Evolutionary conservation across 2,329 filamentous ascomycete species (phyloP), one percentile per base, ranked within the genome.

Genomic region (Colletotrichum zoysiae): DNA sequence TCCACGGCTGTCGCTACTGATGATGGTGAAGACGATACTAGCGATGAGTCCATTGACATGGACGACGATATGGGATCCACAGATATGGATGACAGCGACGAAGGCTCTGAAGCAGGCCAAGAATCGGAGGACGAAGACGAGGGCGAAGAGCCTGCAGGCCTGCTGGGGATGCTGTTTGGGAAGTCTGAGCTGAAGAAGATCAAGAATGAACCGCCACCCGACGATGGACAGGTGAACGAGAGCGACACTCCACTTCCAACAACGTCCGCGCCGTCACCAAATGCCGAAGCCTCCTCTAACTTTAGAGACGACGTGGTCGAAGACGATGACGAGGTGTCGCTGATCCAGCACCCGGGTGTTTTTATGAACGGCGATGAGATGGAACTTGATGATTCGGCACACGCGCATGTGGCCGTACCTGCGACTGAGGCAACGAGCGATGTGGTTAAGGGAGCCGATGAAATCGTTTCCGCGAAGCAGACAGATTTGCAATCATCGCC

Each of bases 21-120:
- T 14, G 78, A 81, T 33, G 79, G 79, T 7, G 75, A 80, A 53
- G 83, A 84, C 55, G 88, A 90, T 11, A 89, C 86, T 5, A 88
- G 86, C 55, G 90, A 92, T 74, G 90, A 92, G 77, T 91, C 90
- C 1, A 83, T 91, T 30, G 89, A 91, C 75, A 92, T 92, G 90
- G 90, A 92, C 74, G 89, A 91, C 71, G 89, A 91, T 68, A 81
- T 90, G 75, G 89, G 88, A 3, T 89, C 89, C 3, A 88, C 86
- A 38, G 88, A 91, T 56, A 83, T 84, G 77, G 83, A 85, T 23
- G 85, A 82, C 57, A 74, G 68, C 62, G 83, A 82, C 42, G 84
- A 81, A 7, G 84, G 84, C 4, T 80, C 81, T 38, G 79, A 80
- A 2, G 81, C 79, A 1, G 82, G 81, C 5, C 85, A 84, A 20